phyloP scores from a whole-genome alignment of 176 grass and related monocot species.

The Eremochloa ophiuroides region DNA sequence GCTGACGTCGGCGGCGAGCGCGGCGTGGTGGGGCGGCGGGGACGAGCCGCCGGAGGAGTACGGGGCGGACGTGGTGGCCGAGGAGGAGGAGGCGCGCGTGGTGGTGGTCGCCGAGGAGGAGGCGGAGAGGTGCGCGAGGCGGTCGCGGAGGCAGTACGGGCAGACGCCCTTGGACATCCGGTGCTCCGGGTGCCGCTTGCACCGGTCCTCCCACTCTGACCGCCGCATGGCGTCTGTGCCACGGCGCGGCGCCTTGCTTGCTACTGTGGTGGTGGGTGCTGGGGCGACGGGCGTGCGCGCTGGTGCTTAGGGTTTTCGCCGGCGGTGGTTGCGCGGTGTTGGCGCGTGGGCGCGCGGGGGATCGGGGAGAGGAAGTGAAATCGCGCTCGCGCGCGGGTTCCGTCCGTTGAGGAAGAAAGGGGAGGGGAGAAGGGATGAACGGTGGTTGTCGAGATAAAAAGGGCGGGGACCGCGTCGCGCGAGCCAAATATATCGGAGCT shows the following conservation, averaged over 20 bases:
- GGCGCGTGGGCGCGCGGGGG: not conserved
- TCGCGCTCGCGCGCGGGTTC: not conserved
- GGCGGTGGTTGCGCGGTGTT: not conserved
- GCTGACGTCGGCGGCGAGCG: slow-evolving; percentile 32
- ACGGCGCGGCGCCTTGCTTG: not conserved
- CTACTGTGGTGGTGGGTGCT: too few species aligned
- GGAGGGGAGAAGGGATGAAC: not conserved
- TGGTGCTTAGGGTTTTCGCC: not conserved
- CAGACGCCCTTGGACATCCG: slow-evolving; percentile 77
- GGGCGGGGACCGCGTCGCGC: not conserved
- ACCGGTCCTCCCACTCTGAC: slow-evolving; percentile 71
- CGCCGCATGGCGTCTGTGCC: slow-evolving; percentile 49
- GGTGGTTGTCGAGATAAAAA: not conserved
- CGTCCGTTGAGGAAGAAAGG: not conserved
- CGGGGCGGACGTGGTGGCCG: slow-evolving; percentile 16
- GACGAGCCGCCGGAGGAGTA: slow-evolving; percentile 35
- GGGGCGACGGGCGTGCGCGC: too few species aligned
- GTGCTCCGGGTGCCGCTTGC: slow-evolving; percentile 83
- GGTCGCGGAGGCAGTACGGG: slow-evolving; percentile 80
- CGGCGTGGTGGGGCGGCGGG: slow-evolving; percentile 13
- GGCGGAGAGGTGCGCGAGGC: slow-evolving; percentile 67
- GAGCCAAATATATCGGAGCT: not conserved
- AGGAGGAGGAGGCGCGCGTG: slow-evolving; percentile 43
- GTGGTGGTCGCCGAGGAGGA: slow-evolving; percentile 61
- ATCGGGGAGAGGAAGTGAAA: not conserved